Percentiles rank a stretch among this genome's conserved stretches.
phyloP scores from a whole-genome alignment of 371 early-diverging fungal genomes.

The Mortierella sp. region DNA sequence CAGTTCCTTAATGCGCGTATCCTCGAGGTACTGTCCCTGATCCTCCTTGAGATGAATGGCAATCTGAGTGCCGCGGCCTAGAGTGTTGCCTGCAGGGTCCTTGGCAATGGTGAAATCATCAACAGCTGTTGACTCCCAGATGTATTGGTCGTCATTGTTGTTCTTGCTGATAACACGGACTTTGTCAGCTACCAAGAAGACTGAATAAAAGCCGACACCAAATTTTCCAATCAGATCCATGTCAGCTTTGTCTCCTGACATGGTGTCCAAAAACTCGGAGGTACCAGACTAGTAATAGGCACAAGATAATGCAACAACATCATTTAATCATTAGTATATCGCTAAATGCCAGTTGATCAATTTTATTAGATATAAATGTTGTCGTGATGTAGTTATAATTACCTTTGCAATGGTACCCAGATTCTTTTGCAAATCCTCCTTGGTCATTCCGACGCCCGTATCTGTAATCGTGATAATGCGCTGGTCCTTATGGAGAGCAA shows the following conservation, averaged over 20 bases:
- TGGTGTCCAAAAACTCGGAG: slow-evolving; percentile 81
- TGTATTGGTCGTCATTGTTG: slow-evolving; percentile 84
- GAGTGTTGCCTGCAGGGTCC: slow-evolving; percentile 88
- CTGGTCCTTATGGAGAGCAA: slow-evolving; percentile 77
- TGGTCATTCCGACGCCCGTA: slow-evolving; percentile 98
- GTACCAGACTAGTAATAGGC: slow-evolving; percentile 72
- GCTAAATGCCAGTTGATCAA: not conserved
- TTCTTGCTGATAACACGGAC: slow-evolving; percentile 95
- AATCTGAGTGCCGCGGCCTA: slow-evolving; percentile 91
- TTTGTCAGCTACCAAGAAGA: slow-evolving; percentile 94
- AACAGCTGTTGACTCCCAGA: slow-evolving; percentile 88
- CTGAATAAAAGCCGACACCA: slow-evolving; percentile 98
- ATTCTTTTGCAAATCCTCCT: slow-evolving; percentile 87
- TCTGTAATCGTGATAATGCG: slow-evolving; percentile 87
- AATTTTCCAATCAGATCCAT: slow-evolving; percentile 95
- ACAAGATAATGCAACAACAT: no score
- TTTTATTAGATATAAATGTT: not conserved
- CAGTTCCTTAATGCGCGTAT: slow-evolving; percentile 70
- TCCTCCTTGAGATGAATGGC: slow-evolving; percentile 91
- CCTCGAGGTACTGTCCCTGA: slow-evolving; percentile 85
- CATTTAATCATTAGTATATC: no score
- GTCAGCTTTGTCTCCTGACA: slow-evolving; percentile 73
- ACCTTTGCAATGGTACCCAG: slow-evolving; percentile 97
- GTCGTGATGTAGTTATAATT: not conserved
- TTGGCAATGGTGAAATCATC: slow-evolving; percentile 88